Conservation (phyloP, 768 basidiomycete species). For the Pulveroboletus sp. region DNA sequence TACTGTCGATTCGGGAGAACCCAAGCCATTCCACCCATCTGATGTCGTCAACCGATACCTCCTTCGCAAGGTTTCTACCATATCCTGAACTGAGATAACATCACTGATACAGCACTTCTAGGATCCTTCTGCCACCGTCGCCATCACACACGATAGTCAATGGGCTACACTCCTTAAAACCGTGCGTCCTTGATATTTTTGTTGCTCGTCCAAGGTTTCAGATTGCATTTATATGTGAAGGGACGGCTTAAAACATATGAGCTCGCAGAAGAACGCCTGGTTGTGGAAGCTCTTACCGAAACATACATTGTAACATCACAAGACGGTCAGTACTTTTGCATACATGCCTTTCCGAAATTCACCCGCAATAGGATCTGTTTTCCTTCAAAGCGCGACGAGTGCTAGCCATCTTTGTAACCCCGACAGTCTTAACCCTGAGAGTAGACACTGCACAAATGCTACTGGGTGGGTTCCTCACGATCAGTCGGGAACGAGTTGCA, state of each 20-base stretch:
- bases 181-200: neutral
- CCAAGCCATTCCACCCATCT: neutral
- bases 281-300: neutral
- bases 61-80: neutral
- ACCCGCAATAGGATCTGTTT: neutral
- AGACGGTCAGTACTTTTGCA: neutral
- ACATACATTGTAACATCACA: neutral
- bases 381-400: neutral
- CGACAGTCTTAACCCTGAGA: too few species aligned
- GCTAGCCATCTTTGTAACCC: too few species aligned
- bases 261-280: neutral
- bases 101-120: neutral
- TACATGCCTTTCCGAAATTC: neutral
- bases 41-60: neutral
- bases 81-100: neutral
- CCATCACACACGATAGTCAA: constrained; percentile 5
- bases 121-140: neutral
- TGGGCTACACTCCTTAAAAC: constrained; percentile 3
- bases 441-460: too few species aligned
- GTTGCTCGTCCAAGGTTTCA: neutral
- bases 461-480: too few species aligned
- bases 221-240: neutral
- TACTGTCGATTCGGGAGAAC: neutral
- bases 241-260: neutral
- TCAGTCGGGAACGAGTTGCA: too few species aligned